These are phyloP conservation scores for Penicillium waksmanii DNA, from an alignment of 495 filamentous ascomycete genomes.

Conservation along the genomic window DNA sequence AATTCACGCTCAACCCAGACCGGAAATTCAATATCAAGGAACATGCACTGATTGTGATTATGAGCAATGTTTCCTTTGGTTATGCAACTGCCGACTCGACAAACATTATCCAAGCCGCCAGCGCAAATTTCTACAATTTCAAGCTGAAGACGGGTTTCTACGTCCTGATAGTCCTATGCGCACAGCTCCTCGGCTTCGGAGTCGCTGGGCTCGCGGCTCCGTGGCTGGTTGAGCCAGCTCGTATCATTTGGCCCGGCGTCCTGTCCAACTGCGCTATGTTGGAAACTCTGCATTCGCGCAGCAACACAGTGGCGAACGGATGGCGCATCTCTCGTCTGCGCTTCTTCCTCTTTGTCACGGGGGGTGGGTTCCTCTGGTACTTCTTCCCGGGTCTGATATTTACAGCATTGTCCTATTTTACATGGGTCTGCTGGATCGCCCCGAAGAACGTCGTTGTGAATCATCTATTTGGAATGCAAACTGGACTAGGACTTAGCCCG, in stretches of 20 bases:
- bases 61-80: conserved; percentile 86
- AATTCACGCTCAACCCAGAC: conserved; percentile 59
- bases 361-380: conserved; percentile 68
- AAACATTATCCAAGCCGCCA: conserved; percentile 49
- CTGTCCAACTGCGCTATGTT: conserved; percentile 46
- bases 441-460: conserved; percentile 79
- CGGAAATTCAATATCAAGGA: conserved; percentile 78
- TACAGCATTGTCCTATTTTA: conserved; percentile 85
- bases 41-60: conserved; percentile 83
- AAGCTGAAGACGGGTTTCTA: conserved; percentile 63
- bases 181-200: conserved; percentile 66
- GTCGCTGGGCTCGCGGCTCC: conserved; percentile 65
- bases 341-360: conserved; percentile 59
- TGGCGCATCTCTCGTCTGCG: conserved; percentile 63
- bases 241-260: conserved; percentile 45
- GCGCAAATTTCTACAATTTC: conserved; percentile 59
- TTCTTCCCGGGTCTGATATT: conserved; percentile 77
- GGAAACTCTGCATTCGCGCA: conserved; percentile 38
- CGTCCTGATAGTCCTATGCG: conserved; percentile 61
- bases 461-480: conserved; percentile 75
- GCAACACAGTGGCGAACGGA: conserved; percentile 51
- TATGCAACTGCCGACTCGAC: conserved; percentile 53
- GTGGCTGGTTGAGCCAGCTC: conserved; percentile 63
- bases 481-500: conserved; percentile 79
- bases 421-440: conserved; percentile 82